phyloP scores from a whole-genome alignment of 805 yeast species.

The Pichia nakasei region DNA sequence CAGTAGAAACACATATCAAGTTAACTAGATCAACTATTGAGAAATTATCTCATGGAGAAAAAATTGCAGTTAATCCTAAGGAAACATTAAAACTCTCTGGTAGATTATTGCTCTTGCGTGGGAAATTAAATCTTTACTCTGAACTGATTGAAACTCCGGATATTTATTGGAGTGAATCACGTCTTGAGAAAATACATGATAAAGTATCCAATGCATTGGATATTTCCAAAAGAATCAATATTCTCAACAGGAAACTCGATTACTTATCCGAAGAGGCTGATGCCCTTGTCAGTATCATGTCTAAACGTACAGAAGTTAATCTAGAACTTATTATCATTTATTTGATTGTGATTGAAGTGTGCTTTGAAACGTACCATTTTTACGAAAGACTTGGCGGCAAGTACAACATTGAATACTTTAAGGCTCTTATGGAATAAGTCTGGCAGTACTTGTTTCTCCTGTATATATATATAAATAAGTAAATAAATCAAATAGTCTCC shows the following conservation, averaged over 20 bases:
- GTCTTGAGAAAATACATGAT: constrained; percentile 66
- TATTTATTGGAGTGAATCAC: constrained; percentile 87
- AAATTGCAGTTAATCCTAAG: constrained; percentile 41
- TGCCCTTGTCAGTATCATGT: constrained; percentile 63
- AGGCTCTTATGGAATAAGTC: no score
- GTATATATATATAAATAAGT: no score
- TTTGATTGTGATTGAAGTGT: constrained; percentile 76
- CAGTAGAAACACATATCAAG: constrained; percentile 59
- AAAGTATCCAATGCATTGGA: constrained; percentile 66
- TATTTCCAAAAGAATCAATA: constrained; percentile 65
- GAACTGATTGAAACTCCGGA: constrained; percentile 91
- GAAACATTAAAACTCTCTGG: constrained; percentile 70
- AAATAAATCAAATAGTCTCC: no score
- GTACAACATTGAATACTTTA: constrained; percentile 12
- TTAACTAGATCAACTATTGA: constrained; percentile 59
- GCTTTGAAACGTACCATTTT: constrained; percentile 71
- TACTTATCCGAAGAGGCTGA: constrained; percentile 86
- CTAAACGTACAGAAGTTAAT: constrained; percentile 66
- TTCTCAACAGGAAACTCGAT: constrained; percentile 77
- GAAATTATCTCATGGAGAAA: constrained; percentile 52
- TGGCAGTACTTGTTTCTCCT: no score
- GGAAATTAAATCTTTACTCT: constrained; percentile 75
- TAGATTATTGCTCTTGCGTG: constrained; percentile 62
- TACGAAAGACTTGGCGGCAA: constrained; percentile 39
- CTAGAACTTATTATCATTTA: constrained; percentile 85